Percentiles rank a stretch among this genome's conserved stretches.
Evolutionary conservation across 2,329 filamentous ascomycete species (phyloP).

Genomic region (Xylariaceae sp.): DNA sequence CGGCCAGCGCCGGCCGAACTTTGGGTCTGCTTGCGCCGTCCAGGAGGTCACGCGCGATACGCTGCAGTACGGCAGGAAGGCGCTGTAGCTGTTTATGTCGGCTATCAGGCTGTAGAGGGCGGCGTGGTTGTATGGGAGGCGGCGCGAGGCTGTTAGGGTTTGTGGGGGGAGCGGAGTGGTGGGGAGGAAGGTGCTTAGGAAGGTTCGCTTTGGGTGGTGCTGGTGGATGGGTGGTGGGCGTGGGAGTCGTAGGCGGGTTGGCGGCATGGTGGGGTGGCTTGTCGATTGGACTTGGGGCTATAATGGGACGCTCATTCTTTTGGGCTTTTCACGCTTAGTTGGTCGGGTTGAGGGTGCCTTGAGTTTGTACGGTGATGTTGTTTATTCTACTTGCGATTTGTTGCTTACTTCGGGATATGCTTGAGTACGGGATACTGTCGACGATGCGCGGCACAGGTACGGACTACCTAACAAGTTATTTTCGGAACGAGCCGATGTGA

Average conservation of each 20-base stretch:
- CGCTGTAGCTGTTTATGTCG: constrained; percentile 77
- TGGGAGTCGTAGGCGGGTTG: constrained; percentile 14
- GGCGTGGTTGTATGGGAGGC: constrained; percentile 66
- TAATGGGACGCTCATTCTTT: constrained; percentile 13
- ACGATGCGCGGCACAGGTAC: too few species aligned
- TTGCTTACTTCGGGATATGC: too few species aligned
- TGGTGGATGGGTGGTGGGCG: constrained; percentile 1
- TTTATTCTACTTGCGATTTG: too few species aligned
- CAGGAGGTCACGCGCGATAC: constrained; percentile 72
- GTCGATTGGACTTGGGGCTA: neutral
- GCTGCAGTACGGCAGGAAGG: constrained; percentile 90
- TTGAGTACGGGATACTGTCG: too few species aligned
- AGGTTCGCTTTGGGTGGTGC: constrained; percentile 15
- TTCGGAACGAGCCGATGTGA: too few species aligned
- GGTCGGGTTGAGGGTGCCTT: neutral
- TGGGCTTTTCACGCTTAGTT: neutral
- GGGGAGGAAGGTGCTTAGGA: constrained; percentile 31
- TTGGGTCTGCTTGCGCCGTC: constrained; percentile 44
- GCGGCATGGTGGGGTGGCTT: constrained; percentile 13
- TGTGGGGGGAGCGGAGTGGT: constrained; percentile 42
- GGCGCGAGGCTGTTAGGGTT: constrained; percentile 67
- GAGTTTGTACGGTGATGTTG: neutral
- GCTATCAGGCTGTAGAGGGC: constrained; percentile 81
- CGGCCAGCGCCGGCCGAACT: constrained; percentile 55
- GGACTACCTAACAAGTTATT: too few species aligned